Evolutionary conservation across 1,284 basidiomycete species (phyloP).

Genomic region (Leccinum solheimii): DNA sequence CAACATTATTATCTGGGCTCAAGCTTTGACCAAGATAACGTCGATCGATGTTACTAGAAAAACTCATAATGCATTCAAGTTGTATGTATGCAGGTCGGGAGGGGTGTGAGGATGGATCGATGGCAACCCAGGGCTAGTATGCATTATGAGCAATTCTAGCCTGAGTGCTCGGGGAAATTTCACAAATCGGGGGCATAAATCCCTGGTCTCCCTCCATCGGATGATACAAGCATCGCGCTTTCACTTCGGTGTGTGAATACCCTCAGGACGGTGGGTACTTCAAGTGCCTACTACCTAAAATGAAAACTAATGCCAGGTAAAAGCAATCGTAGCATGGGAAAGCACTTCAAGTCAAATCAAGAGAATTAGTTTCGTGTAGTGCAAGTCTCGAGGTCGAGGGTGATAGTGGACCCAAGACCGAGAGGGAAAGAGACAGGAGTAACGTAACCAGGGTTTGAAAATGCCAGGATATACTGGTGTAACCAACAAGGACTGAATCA

Average conservation of each 20-base stretch:
- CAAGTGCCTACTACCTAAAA: not conserved
- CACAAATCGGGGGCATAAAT: not conserved
- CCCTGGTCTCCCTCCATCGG: not conserved
- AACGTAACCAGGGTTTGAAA: constrained; percentile 3
- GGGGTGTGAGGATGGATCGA: not conserved
- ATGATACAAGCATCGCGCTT: not conserved
- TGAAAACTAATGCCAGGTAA: not conserved
- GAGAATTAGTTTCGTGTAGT: not conserved
- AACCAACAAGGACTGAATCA: constrained; percentile 16
- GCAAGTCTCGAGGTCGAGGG: not conserved
- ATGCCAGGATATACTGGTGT: constrained; percentile 12
- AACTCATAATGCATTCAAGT: not conserved
- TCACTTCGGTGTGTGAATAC: not conserved
- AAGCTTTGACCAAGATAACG: not conserved
- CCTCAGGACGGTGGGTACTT: not conserved
- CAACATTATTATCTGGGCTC: not conserved
- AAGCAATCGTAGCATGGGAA: not conserved
- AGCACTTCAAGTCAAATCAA: constrained; percentile 6
- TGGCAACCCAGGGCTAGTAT: not conserved
- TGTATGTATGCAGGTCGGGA: not conserved
- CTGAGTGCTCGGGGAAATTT: no score
- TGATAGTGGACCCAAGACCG: not conserved
- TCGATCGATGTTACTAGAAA: not conserved
- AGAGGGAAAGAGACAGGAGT: constrained; percentile 3
- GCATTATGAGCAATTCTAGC: not conserved